Percentiles rank a stretch among this genome's conserved stretches.
phyloP scores from a whole-genome alignment of 2,329 filamentous ascomycete genomes.

The Fusarium hainanense region DNA sequence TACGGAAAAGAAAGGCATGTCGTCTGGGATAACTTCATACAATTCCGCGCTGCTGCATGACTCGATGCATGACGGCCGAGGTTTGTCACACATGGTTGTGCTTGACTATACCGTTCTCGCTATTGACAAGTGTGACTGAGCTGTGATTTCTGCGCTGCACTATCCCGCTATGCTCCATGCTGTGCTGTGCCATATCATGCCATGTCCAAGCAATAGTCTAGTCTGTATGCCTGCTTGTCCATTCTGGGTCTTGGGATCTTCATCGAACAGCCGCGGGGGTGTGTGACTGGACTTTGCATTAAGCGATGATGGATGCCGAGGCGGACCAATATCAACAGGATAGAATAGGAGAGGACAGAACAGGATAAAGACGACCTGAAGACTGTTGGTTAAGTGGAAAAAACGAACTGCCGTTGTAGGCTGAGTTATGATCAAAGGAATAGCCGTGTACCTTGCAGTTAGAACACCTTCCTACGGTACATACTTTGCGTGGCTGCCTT shows the following conservation, averaged over 20 bases:
- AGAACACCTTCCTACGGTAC: slow-evolving; percentile 5
- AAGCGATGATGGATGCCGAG: slow-evolving; percentile 21
- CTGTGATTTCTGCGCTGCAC: slow-evolving; percentile 27
- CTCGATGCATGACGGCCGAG: slow-evolving; percentile 35
- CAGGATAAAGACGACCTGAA: slow-evolving; percentile 12
- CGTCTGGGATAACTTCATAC: slow-evolving; percentile 30
- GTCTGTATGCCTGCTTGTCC: slow-evolving; percentile 32
- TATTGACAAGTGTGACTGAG: slow-evolving; percentile 23
- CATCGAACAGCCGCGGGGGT: slow-evolving; percentile 21
- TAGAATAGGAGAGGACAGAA: background rate
- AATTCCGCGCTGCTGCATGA: slow-evolving; percentile 38
- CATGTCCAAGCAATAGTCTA: slow-evolving; percentile 20
- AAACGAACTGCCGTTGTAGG: slow-evolving; percentile 27
- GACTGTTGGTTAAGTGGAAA: slow-evolving; percentile 32
- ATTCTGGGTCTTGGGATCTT: slow-evolving; percentile 28
- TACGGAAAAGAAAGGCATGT: slow-evolving; percentile 29
- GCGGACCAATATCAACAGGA: slow-evolving; percentile 12
- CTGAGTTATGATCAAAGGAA: slow-evolving; percentile 14
- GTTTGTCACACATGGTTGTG: slow-evolving; percentile 38
- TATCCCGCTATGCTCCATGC: slow-evolving; percentile 21
- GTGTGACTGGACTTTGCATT: slow-evolving; percentile 23
- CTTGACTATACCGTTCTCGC: slow-evolving; percentile 32
- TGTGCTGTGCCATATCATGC: slow-evolving; percentile 40
- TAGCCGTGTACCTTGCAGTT: slow-evolving; percentile 38
- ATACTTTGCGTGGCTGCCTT: slow-evolving; percentile 23